A percentile compares a stretch with the other conserved stretches of the same genome.
phyloP scores from a whole-genome alignment of 2,329 filamentous ascomycete genomes.

The Arachnomyces sp. region DNA sequence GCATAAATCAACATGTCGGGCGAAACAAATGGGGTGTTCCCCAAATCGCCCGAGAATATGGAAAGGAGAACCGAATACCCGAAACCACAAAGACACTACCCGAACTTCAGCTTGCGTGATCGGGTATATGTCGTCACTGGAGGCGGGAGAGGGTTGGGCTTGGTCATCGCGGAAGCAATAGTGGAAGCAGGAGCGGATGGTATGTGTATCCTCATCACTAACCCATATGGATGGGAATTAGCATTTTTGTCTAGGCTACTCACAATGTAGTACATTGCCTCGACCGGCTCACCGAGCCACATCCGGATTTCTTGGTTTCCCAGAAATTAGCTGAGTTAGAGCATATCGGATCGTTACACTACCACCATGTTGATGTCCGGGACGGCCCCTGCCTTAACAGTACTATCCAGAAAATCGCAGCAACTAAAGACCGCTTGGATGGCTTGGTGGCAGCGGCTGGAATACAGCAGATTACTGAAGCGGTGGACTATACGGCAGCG shows the following conservation, averaged over 20 bases:
- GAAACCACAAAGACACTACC: constrained; percentile 26
- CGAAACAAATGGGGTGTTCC: no score
- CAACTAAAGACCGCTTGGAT: constrained; percentile 11
- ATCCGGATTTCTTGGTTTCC: constrained; percentile 22
- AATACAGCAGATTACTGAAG: constrained; percentile 14
- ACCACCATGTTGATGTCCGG: constrained; percentile 27
- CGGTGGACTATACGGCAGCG: constrained; percentile 10
- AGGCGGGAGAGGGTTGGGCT: constrained; percentile 37
- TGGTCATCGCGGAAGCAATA: constrained; percentile 40
- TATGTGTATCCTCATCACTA: constrained; percentile 11
- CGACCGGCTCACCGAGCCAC: constrained; percentile 22
- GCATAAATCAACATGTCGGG: no score
- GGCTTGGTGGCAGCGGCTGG: constrained; percentile 16
- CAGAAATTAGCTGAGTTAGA: constrained; percentile 17
- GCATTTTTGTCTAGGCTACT: neutral
- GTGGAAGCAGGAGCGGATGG: constrained; percentile 43
- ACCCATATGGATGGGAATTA: no score
- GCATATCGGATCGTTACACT: constrained; percentile 24
- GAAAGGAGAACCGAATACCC: no score
- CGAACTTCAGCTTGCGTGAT: constrained; percentile 36
- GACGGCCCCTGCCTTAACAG: constrained; percentile 11
- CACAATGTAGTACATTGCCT: constrained; percentile 27
- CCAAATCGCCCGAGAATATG: no score
- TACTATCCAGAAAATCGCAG: constrained; percentile 13
- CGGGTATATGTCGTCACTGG: constrained; percentile 38